Base-by-base conservation (phyloP, 2,329 filamentous ascomycete genomes). In the Pseudocercospora eumusae region DNA sequence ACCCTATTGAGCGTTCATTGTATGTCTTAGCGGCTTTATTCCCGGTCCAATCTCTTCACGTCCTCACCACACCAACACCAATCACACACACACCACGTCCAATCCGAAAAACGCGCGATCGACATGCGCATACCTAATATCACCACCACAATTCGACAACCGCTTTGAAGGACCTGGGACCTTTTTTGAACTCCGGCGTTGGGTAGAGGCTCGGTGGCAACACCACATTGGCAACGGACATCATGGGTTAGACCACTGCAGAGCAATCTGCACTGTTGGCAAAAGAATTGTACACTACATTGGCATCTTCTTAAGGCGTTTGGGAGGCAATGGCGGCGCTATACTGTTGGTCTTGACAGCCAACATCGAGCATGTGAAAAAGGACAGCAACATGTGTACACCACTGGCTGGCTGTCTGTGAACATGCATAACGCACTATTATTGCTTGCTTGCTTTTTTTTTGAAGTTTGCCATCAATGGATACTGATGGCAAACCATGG, bases 1-100 rank as follows among this genome's bases (percentile, higher is more conserved):
- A 64, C 65, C 63, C 61, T 44, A 44, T 63, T 60, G 63, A 67
- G 61, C 63, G 65, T 65, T 67, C 56, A 50, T 57, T 63, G 64
- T 58, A 62, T 64, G 40, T 57, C 44, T 63, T 54, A 33, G 49
- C 57, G 49, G 36, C 36, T 20, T 58, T 57, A 56, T 50, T 57
- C 59, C 53, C 56, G 58, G 61, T 60, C 57, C 57, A 40, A 45
- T 50, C n/a, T 45, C 31, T 18, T 40, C 52, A 23, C 53, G 50
- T 33, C 59, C 52, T 28, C 60, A 50, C 47, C 56, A 18, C 10
- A 23, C 52, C 52, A 54, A 36, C 52, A 40, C 8, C 18, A 20
- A 11, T 3, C 18, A 33, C 31, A 33, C 31, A 2, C 18, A 33
- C 31, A 33, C 31, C 31, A 33, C 31, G 31, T 33, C 11, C 31